Base-by-base conservation (phyloP, 2,329 filamentous ascomycete species). In the Penicillium sp. region DNA sequence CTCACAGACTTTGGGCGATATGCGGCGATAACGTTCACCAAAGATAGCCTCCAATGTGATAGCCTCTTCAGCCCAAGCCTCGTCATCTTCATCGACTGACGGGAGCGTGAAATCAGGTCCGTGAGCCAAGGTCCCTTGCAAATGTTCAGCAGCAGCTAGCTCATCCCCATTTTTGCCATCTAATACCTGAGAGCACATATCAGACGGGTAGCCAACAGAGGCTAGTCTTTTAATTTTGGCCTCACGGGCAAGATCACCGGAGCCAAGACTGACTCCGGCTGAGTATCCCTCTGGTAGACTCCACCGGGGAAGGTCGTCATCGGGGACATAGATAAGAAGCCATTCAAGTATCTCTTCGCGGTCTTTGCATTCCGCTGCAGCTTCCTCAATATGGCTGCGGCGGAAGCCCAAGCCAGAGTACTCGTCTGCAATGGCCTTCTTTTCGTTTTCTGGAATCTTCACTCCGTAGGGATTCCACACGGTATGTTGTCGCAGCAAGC, bases 291-390 rank as follows among this genome's bases (percentile, higher is more conserved):
- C 92, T 0, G 94, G 94, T 40, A 99, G 78, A 64, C 91, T 91
- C 92, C 93, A 97, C 6, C 84, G 80, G 1, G 94, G 94, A n/a
- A 97, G 78, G 67, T 97, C 94, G 69, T 99, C 94, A 70, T 99
- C 94, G 1, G 94, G 94, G 2, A 99, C 92, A 73, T 99, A 93
- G 48, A 97, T 92, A 46, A 99, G 82, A 14, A 99, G 82, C 94
- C 94, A 99, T 71, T 97, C 93, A 2, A 99, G 81, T 14, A 91
- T 88, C 75, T 99, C 94, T 70, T 97, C 92, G 29, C 89, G 83
- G 70, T 96, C 92, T 72, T 93, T 95, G 77, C 92, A 97, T 66
- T 92, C 86, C 43, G 86, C 86, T 1, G 90, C 85, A 8, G 94
- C 93, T 75, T 99, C 94, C 68, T 95, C 86, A 39, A 92, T 85